Evolutionary conservation across 1,139 yeast genomes (phyloP).

Genomic region (Zygotorulaspora mrakii): DNA sequence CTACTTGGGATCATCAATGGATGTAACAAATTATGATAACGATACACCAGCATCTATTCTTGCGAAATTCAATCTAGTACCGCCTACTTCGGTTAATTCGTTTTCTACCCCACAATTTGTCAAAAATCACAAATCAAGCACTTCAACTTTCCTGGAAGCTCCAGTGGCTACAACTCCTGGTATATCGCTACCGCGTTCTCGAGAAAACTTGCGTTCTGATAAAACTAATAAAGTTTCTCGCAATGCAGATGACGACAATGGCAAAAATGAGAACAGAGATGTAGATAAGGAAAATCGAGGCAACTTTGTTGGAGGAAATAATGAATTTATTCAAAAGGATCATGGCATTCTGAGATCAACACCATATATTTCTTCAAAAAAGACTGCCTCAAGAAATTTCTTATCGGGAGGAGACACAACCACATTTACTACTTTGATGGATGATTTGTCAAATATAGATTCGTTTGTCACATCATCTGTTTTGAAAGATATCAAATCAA

Average conservation of each 20-base stretch:
- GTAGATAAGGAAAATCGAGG: background rate
- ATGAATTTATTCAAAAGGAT: constrained; percentile 3
- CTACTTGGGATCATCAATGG: constrained; percentile 34
- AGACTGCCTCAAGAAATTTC: constrained; percentile 12
- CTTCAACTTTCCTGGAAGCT: constrained; percentile 8
- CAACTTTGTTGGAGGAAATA: background rate
- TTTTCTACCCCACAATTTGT: constrained; percentile 7
- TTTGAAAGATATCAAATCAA: constrained; percentile 18
- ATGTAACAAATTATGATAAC: constrained; percentile 28
- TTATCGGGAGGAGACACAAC: constrained; percentile 18
- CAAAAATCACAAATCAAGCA: constrained; percentile 3
- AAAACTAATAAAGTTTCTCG: background rate
- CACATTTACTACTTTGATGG: constrained; percentile 22
- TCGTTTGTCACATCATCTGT: constrained; percentile 30
- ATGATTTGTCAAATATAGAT: constrained; percentile 25
- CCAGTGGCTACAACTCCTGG: constrained; percentile 7
- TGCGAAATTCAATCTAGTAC: constrained; percentile 37
- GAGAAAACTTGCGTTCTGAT: constrained; percentile 1
- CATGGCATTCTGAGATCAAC: constrained; percentile 18
- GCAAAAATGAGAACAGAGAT: constrained; percentile 1
- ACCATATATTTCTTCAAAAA: constrained; percentile 17
- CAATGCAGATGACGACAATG: too few species aligned
- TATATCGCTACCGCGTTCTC: background rate
- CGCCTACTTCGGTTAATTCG: constrained; percentile 12
- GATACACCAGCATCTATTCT: constrained; percentile 35